Evolutionary conservation across 1,139 yeast genomes (phyloP).

Genomic region (Geotrichum restrictum): DNA sequence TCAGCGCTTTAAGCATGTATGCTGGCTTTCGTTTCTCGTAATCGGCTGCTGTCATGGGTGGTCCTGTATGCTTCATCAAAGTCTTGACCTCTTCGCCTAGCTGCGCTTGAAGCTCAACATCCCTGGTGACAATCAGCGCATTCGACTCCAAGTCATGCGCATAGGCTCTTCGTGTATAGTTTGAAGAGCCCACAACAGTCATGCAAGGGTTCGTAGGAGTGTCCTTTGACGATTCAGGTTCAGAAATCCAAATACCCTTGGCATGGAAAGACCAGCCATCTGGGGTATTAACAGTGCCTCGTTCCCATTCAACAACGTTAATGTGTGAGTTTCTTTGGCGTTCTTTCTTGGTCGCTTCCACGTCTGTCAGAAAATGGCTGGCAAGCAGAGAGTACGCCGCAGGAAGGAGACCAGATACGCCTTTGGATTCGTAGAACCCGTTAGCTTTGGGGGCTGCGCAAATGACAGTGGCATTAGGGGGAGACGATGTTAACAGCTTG

Average conservation of each 20-base stretch:
- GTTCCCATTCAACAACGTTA: slow-evolving; percentile 74
- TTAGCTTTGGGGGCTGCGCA: slow-evolving; percentile 90
- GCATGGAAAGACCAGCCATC: slow-evolving; percentile 98
- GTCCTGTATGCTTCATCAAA: slow-evolving; percentile 49
- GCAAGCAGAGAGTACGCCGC: slow-evolving; percentile 82
- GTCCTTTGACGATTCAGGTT: slow-evolving; percentile 43
- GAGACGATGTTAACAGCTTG: slow-evolving; percentile 56
- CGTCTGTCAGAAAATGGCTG: slow-evolving; percentile 58
- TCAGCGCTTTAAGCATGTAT: slow-evolving; percentile 51
- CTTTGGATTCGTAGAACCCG: slow-evolving; percentile 82
- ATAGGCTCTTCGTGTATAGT: slow-evolving; percentile 88
- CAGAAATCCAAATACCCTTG: slow-evolving; percentile 87
- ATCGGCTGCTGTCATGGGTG: slow-evolving; percentile 52
- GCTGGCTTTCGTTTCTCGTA: slow-evolving; percentile 59
- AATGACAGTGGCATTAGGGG: slow-evolving; percentile 59
- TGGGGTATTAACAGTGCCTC: slow-evolving; percentile 74
- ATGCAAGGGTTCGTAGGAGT: slow-evolving; percentile 50
- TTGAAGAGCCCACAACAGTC: slow-evolving; percentile 87
- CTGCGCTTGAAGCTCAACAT: slow-evolving; percentile 51
- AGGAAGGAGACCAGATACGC: slow-evolving; percentile 78
- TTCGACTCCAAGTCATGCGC: slow-evolving; percentile 84
- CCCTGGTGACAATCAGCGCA: slow-evolving; percentile 71
- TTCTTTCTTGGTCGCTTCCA: slow-evolving; percentile 35
- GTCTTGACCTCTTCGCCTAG: slow-evolving; percentile 65
- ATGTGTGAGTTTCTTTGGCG: slow-evolving; percentile 35